Base-by-base conservation (phyloP, 257 asterid species). In the Rhazya stricta region DNA sequence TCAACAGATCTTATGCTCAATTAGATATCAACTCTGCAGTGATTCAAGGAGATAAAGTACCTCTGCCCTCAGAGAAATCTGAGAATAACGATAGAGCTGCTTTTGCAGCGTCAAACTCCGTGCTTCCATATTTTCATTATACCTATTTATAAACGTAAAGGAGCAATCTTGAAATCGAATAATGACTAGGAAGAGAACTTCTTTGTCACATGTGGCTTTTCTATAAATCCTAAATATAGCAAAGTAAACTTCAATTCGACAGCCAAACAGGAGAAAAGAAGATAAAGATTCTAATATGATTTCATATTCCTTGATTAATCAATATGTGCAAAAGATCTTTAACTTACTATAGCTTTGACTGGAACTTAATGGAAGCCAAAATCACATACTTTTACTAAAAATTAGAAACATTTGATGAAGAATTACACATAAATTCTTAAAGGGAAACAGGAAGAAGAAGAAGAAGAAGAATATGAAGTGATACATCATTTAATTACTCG, bases 61-160 rank as follows among this genome's bases (percentile, higher is more conserved):
- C 97, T 94, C 98, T 58, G 94, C 91, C 21, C 80, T 79, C 68
- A 90, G 96, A 71, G 95, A 88, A 78, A 91, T 80, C 78, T 46
- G 90, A 76, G 97, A 93, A 83, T 91, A 94, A 76, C 97, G 96
- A 63, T 83, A 84, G 56, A 90, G 88, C 90, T 88, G 88, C 87
- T 92, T 92, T 72, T 91, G 87, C 60, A 92, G 88, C 83, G n/a
- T 50, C 76, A 80, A 82, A 73, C 83, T 79, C 69, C 93, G 92
- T 30, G 82, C 76, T 78, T 90, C 92, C 48, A 81, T 82, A 79
- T 89, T 86, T 81, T 85, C 89, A 60, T 81, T 87, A 90, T 90
- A 94, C 96, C 98, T 94, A 80, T 36, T 79, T 78, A 56, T 79
- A 67, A 74, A 73, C 72, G 75, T 43, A 71, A 60, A 79, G 46